Evolutionary conservation across 1,139 yeast species (phyloP).

Genomic region (Diutina neorugosa): DNA sequence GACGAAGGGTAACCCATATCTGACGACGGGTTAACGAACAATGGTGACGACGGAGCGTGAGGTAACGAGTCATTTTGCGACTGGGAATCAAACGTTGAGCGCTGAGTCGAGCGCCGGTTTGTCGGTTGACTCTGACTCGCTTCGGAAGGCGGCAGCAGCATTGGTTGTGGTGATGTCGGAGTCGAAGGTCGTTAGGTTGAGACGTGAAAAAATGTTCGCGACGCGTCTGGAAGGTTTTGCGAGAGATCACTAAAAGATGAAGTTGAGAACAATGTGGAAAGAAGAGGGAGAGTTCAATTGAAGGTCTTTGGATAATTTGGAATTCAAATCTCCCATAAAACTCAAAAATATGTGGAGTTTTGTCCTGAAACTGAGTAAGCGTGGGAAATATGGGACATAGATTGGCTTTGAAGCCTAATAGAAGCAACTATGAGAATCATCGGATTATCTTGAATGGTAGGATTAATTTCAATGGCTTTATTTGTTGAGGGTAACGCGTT

Average conservation of each 20-base stretch:
- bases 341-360: too few species aligned
- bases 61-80: not conserved
- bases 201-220: not conserved
- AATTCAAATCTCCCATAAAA: too few species aligned
- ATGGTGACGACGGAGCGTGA: constrained; percentile 2
- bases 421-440: too few species aligned
- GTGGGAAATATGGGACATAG: too few species aligned
- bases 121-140: constrained; percentile 3
- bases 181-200: not conserved
- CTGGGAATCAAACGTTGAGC: not conserved
- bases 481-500: not conserved
- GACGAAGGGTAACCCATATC: not conserved
- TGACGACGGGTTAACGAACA: not conserved
- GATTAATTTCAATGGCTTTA: too few species aligned
- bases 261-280: not conserved
- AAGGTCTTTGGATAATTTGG: too few species aligned
- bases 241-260: not conserved
- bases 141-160: constrained; percentile 1
- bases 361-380: too few species aligned
- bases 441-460: too few species aligned
- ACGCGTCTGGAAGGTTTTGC: not conserved
- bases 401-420: too few species aligned
- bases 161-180: not conserved
- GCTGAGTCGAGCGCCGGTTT: not conserved
- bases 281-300: too few species aligned